A percentile compares a stretch with the other conserved stretches of the same genome.
Conservation (phyloP, 2,329 filamentous ascomycete genomes). For the Monilinia aucupariae region DNA sequence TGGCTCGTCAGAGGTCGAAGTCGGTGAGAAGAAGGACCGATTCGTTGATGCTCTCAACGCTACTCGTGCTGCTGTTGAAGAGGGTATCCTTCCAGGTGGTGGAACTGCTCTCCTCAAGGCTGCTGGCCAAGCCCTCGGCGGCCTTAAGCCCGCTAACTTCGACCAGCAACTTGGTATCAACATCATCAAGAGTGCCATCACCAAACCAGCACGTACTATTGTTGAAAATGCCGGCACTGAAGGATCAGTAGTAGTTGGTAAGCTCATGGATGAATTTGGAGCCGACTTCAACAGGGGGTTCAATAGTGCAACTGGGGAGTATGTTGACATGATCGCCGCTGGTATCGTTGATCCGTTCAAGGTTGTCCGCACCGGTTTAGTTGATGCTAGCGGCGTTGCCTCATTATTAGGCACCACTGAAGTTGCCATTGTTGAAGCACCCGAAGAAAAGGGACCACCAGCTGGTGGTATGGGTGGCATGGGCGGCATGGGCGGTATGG, state of each 20-base stretch:
- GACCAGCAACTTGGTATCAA: constrained; percentile 97
- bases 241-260: constrained; percentile 93
- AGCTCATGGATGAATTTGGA: constrained; percentile 91
- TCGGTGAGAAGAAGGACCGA: constrained; percentile 99
- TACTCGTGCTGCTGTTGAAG: constrained; percentile 95
- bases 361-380: constrained; percentile 93
- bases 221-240: constrained; percentile 97
- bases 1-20: constrained; percentile 95
- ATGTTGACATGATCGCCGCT: constrained; percentile 94
- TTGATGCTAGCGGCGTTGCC: constrained; percentile 92
- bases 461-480: constrained; percentile 66
- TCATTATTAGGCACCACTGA: constrained; percentile 96
- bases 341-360: constrained; percentile 99
- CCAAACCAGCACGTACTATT: constrained; percentile 86
- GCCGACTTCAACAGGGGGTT: constrained; percentile 96
- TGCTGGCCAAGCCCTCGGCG: constrained; percentile 75
- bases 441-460: constrained; percentile 72
- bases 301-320: constrained; percentile 94
- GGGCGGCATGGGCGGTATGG: constrained; percentile 52
- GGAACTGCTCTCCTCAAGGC: constrained; percentile 98
- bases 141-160: constrained; percentile 88
- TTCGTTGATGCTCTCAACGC: constrained; percentile 98
- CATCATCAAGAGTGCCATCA: constrained; percentile 98
- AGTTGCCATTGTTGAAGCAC: constrained; percentile 95
- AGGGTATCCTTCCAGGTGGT: constrained; percentile 97